Evolutionary conservation across 257 asterid genomes (phyloP).

Genomic region (Fraxinus cuspidata): DNA sequence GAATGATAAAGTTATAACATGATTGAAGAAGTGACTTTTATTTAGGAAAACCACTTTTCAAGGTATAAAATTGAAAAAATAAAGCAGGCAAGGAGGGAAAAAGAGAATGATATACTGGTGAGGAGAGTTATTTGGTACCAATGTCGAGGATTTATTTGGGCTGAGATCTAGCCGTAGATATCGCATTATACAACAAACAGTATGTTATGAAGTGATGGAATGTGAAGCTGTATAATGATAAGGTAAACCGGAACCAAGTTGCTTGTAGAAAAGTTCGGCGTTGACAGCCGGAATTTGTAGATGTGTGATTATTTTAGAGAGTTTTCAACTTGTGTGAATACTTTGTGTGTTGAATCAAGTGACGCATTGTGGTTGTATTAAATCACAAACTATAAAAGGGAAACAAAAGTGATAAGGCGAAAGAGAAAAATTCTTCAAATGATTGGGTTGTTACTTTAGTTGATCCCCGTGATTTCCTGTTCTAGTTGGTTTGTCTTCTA

Average conservation of each 20-base stretch:
- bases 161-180: neutral
- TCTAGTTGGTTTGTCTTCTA: too few relatives aligned
- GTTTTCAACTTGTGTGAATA: neutral
- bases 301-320: neutral
- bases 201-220: neutral
- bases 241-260: neutral
- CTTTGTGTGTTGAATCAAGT: neutral
- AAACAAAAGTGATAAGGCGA: too few relatives aligned
- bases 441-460: neutral
- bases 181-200: neutral
- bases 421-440: neutral
- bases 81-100: neutral
- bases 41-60: neutral
- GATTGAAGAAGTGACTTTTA: neutral
- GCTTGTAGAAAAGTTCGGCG: neutral
- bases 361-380: neutral
- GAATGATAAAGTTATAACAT: neutral
- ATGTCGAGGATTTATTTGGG: neutral
- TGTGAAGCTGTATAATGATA: neutral
- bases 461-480: neutral
- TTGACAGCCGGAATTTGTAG: neutral
- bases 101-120: neutral
- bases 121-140: neutral
- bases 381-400: neutral
- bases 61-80: neutral